Evolutionary conservation across 2,329 filamentous ascomycete species (phyloP).

Genomic region (Aspergillus floridensis): DNA sequence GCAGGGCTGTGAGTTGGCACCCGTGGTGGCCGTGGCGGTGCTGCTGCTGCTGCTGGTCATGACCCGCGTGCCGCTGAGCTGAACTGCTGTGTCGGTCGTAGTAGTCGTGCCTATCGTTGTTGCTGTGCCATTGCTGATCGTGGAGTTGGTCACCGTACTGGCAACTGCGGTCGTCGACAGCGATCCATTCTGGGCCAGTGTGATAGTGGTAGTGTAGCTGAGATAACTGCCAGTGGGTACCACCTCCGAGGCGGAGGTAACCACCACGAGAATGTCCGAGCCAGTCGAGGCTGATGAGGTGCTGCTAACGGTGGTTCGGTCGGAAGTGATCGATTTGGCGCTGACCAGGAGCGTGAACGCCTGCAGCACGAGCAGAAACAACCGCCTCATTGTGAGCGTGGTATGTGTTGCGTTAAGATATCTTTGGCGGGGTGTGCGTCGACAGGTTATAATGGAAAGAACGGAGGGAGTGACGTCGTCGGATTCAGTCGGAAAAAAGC

Average conservation of each 20-base stretch:
- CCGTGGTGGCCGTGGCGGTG: slow-evolving; percentile 47
- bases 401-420: background rate
- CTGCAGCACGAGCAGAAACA: background rate
- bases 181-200: slow-evolving; percentile 12
- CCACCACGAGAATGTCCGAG: background rate
- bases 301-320: background rate
- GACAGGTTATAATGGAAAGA: background rate
- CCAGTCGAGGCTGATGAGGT: background rate
- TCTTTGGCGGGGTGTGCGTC: background rate
- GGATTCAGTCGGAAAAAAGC: background rate
- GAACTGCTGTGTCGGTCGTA: background rate
- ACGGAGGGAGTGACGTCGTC: background rate
- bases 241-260: background rate
- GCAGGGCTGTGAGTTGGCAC: slow-evolving; percentile 70
- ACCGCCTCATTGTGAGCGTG: background rate
- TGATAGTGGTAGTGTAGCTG: slow-evolving; percentile 37
- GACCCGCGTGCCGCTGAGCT: slow-evolving; percentile 27
- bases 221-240: slow-evolving; percentile 41
- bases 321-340: background rate
- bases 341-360: background rate
- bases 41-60: slow-evolving; percentile 29
- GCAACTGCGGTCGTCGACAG: background rate
- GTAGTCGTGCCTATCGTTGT: slow-evolving; percentile 21
- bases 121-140: slow-evolving; percentile 28
- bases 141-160: slow-evolving; percentile 17